These are phyloP conservation scores for Sanghuangporus sanghuang DNA, from an alignment of 1,284 basidiomycete genomes.

Conservation along the genomic window DNA sequence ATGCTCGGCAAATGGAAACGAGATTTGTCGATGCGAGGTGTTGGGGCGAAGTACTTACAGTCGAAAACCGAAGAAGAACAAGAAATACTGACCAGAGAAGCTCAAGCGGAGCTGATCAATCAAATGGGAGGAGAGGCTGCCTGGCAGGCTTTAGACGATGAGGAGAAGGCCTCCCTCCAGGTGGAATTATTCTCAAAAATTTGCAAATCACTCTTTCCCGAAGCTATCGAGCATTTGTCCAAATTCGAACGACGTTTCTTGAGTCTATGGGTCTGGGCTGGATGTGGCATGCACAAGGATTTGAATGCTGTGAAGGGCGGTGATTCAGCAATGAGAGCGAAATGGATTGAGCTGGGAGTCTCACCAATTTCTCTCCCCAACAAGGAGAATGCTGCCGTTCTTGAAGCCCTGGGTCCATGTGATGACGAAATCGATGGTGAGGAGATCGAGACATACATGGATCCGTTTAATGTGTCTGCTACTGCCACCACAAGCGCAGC, in stretches of 20 bases:
- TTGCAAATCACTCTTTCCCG: slow-evolving; percentile 16
- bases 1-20: slow-evolving; percentile 19
- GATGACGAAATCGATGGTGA: not conserved
- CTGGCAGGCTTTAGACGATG: slow-evolving; percentile 18
- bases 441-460: not conserved
- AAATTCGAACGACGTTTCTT: slow-evolving; percentile 12
- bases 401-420: not conserved
- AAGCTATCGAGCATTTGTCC: slow-evolving; percentile 18
- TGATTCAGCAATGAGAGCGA: not conserved
- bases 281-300: slow-evolving; percentile 27
- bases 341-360: not conserved
- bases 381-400: not conserved
- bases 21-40: slow-evolving; percentile 18
- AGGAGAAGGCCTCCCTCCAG: slow-evolving; percentile 4
- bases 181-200: slow-evolving; percentile 3
- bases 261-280: slow-evolving; percentile 20
- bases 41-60: slow-evolving; percentile 13
- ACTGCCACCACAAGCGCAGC: not conserved
- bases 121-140: not conserved
- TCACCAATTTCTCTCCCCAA: not conserved
- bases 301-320: slow-evolving; percentile 24
- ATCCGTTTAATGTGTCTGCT: not conserved
- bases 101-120: not conserved
- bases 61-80: not conserved
- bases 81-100: not conserved